Evolutionary conservation across 768 basidiomycete species (phyloP).

Genomic region (Lentinula aciculospora): DNA sequence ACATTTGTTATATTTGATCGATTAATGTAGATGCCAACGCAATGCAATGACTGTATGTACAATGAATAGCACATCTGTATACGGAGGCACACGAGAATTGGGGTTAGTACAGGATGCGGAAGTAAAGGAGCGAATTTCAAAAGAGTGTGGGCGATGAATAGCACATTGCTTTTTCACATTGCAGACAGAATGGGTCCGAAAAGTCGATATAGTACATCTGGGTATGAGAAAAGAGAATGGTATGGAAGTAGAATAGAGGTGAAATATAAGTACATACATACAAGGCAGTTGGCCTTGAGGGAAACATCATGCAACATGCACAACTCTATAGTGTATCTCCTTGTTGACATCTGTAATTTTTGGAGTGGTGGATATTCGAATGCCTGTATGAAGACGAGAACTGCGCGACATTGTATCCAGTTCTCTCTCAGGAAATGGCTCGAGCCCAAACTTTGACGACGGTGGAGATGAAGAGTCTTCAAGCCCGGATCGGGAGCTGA

Average conservation of each 20-base stretch:
- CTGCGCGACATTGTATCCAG: constrained; percentile 23
- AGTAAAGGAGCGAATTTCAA: not conserved
- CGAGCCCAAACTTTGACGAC: constrained; percentile 10
- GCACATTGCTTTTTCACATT: not conserved
- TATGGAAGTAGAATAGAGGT: not conserved
- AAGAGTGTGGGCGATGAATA: not conserved
- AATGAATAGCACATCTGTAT: not conserved
- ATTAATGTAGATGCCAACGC: not conserved
- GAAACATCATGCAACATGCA: constrained; percentile 8
- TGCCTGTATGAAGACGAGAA: constrained; percentile 32
- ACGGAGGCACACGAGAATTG: not conserved
- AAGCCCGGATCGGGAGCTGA: constrained; percentile 30
- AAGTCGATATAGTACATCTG: not conserved
- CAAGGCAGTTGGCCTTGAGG: not conserved
- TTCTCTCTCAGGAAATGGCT: constrained; percentile 22
- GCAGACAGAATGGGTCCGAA: not conserved
- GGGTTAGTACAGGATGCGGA: not conserved
- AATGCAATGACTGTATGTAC: not conserved
- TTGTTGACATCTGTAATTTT: constrained; percentile 22
- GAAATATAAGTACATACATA: not conserved
- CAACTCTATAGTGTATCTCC: not conserved
- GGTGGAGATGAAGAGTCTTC: constrained; percentile 19
- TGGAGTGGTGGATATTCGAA: constrained; percentile 39
- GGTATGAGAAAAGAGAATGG: constrained; percentile 3
- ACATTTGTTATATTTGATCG: not conserved